phyloP scores from a whole-genome alignment of 495 filamentous ascomycete species.

The Trichoderma virens region DNA sequence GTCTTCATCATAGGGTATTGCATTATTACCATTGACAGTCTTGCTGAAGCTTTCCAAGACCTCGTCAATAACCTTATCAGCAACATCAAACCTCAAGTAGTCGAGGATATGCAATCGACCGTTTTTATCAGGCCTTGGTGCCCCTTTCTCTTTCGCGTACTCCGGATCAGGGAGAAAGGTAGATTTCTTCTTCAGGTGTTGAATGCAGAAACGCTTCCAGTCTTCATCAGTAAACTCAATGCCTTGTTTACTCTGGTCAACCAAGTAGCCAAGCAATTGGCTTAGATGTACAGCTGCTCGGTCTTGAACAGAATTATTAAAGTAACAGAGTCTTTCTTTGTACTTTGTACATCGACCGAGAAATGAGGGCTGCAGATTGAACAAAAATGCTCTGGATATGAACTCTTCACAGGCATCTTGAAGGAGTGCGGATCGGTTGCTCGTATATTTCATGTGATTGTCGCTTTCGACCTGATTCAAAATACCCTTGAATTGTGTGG shows the following conservation, averaged over 20 bases:
- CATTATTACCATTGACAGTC: background rate
- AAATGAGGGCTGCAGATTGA: slow-evolving; percentile 56
- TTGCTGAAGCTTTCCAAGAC: slow-evolving; percentile 38
- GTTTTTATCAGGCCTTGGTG: slow-evolving; percentile 4
- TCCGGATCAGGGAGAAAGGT: slow-evolving; percentile 31
- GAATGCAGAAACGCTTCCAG: slow-evolving; percentile 45
- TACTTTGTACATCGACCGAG: slow-evolving; percentile 70
- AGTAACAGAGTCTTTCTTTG: slow-evolving; percentile 65
- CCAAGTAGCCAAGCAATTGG: slow-evolving; percentile 65
- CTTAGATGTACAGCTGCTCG: slow-evolving; percentile 50
- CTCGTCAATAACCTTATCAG: slow-evolving; percentile 40
- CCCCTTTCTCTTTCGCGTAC: slow-evolving; percentile 31
- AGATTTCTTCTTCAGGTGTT: slow-evolving; percentile 23
- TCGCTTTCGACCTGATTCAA: slow-evolving; percentile 11
- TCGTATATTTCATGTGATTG: background rate
- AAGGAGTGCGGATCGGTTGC: background rate
- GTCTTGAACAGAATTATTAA: slow-evolving; percentile 48
- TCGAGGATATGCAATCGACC: slow-evolving; percentile 60
- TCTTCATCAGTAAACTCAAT: slow-evolving; percentile 52
- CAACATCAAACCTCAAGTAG: slow-evolving; percentile 58
- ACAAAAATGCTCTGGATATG: slow-evolving; percentile 49
- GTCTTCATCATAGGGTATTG: slow-evolving; percentile 37
- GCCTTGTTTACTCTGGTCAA: slow-evolving; percentile 77
- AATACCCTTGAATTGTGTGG: slow-evolving; percentile 42
- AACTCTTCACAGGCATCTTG: slow-evolving; percentile 31